Base-by-base conservation (phyloP, 176 grass and related monocot species). In the Musa itinerans region DNA sequence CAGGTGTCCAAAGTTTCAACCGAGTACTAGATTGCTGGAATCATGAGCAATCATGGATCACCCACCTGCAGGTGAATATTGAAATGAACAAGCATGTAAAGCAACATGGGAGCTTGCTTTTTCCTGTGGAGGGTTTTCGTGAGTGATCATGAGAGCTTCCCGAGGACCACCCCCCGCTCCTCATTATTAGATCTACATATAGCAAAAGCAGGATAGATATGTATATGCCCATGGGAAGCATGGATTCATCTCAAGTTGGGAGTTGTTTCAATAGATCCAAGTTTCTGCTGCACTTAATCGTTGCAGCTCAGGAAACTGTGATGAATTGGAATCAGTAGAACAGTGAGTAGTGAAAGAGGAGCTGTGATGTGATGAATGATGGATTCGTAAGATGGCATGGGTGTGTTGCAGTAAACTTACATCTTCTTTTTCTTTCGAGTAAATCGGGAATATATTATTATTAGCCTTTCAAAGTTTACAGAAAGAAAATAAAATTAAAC, bases 1-100 rank as follows among this genome's bases (percentile, higher is more conserved):
- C 69, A 72, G 2, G 8, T 12, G 50, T 23, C 50, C 69, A 72
- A 72, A 72, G 8, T 72, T 72, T 72, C 69, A 72, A 72, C 43
- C 69, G 12, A 53, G 49, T 53, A 72, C 69, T 72, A 72, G 69
- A 72, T 72, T 72, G 69, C 69, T 23, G 69, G 50, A 72, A 72
- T 72, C 11, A 72, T 72, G 69, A 23, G 69, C 49, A 72, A 72
- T 53, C 9, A 72, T 72, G 43, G 50, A 72, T 72, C 69, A 52
- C 69, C 34, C 69, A 53, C 51, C 50, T 72, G 69, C 69, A 20
- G 20, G 51, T 19, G 69, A 72, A 72, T 72, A 53, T 72, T 72
- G 69, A 53, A 24, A 50, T 70, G 29, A 62, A 20, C 58, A 62
- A 21, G 7, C 15, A 62, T 62, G 58, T 62, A 62, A 62, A 62